Base-by-base conservation (phyloP, 2,329 filamentous ascomycete species). In the Cordyceps tenuipes region DNA sequence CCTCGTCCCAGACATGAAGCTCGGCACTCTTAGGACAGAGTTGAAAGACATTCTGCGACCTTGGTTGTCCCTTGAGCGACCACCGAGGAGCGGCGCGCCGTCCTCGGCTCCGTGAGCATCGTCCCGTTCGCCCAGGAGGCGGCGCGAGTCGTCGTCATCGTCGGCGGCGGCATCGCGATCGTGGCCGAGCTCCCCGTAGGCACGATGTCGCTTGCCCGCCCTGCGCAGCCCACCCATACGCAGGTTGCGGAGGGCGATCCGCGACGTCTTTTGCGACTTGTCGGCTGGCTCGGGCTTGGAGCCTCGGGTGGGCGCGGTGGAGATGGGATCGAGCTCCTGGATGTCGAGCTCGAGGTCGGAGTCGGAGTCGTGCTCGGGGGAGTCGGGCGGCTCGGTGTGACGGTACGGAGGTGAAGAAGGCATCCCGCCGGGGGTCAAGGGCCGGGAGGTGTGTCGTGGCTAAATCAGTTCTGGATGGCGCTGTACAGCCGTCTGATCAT, bases 271-370 rank as follows among this genome's bases (percentile, higher is more conserved):
- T 62, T 77, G 74, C 65, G 80, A 76, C 34, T 64, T 51, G 21
- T 67, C 63, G 41, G 64, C 59, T 47, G 59, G 66, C 50, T 70
- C 70, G 63, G 69, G 69, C 52, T 64, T 65, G 48, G 69, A 63
- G 52, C 68, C 69, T 53, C 70, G 66, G 62, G 69, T 63, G 65
- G 72, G 68, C 66, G 70, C 68, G 64, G 70, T 69, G n/a, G 75
- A 74, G 62, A 75, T 70, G 70, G 89, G 88, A 70, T 92, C 89
- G 65, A 94, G 85, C 77, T 93, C 90, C 68, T 90, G 82, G 66
- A 91, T 81, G 67, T 92, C 88, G 68, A 94, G 83, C 71, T 93
- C 88, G 63, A 75, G 73, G 60, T 87, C 77, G 54, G 87, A 90
- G 71, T 92, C 89, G 70, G 86, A 89, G 70, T 91, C 88, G 74